A percentile compares a stretch with the other conserved stretches of the same genome.
Conservation (phyloP, 2,329 filamentous ascomycete genomes). For the Cladophialophora chaetospira region DNA sequence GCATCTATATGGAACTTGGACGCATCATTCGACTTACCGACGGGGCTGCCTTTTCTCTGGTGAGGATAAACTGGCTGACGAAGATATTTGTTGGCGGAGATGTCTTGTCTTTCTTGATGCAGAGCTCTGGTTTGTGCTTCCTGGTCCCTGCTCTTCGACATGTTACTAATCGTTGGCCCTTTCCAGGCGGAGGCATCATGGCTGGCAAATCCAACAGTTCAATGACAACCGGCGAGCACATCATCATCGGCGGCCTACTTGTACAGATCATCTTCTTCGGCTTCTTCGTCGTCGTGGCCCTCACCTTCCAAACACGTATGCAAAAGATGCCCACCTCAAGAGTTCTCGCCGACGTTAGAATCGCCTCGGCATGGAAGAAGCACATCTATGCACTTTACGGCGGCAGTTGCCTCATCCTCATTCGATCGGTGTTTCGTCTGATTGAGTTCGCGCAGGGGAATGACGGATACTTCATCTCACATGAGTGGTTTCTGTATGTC, state of each 20-base stretch:
- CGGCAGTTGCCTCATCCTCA: conserved; percentile 35
- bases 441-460: conserved; percentile 39
- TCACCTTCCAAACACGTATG: conserved; percentile 9
- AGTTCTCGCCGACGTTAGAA: background rate
- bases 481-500: conserved; percentile 39
- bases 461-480: conserved; percentile 36
- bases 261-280: conserved; percentile 57
- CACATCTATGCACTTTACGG: conserved; percentile 39
- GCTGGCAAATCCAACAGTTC: conserved; percentile 22
- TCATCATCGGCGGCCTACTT: conserved; percentile 44
- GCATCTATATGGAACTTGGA: conserved; percentile 51
- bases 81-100: conserved; percentile 48
- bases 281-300: conserved; percentile 54
- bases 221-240: conserved; percentile 42
- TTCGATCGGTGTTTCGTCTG: conserved; percentile 38
- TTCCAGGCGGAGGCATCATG: conserved; percentile 21
- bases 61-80: conserved; percentile 43
- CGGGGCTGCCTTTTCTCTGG: conserved; percentile 38
- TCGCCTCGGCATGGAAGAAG: conserved; percentile 36
- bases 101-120: conserved; percentile 48
- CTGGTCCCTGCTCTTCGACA: background rate
- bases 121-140: conserved; percentile 33
- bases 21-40: conserved; percentile 45
- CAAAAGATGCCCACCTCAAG: conserved; percentile 1
- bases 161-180: background rate